Evolutionary conservation across 2,329 filamentous ascomycete species (phyloP).

Genomic region (Aspergillus pseudonomiae): DNA sequence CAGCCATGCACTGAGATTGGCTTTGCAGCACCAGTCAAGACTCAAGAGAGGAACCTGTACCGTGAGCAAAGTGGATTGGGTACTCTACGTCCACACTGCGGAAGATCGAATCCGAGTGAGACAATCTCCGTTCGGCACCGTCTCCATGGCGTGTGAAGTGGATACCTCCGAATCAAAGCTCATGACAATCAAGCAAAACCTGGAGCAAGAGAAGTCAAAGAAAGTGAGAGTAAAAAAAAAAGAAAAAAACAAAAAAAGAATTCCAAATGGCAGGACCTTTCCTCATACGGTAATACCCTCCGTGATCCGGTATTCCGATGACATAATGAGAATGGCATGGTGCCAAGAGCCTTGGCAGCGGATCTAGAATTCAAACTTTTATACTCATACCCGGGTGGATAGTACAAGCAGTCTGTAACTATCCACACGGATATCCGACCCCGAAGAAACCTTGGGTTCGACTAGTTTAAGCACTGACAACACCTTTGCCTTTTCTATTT

Average conservation of each 20-base stretch:
- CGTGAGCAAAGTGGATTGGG: background rate
- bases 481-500: background rate
- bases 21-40: background rate
- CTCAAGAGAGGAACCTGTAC: background rate
- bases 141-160: background rate
- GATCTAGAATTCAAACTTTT: background rate
- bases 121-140: background rate
- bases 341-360: conserved; percentile 10
- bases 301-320: conserved; percentile 2
- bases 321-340: background rate
- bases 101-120: background rate
- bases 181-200: background rate
- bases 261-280: background rate
- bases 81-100: background rate
- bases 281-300: conserved; percentile 6
- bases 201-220: background rate
- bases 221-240: background rate
- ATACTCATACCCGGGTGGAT: background rate
- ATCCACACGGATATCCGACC: background rate
- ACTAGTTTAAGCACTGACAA: background rate
- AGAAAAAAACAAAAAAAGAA: background rate
- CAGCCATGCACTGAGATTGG: background rate
- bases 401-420: background rate
- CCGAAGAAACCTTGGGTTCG: background rate
- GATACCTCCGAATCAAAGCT: background rate